These are phyloP conservation scores for Paecilomyces sp. DNA, from an alignment of 2,329 filamentous ascomycete species.

Conservation along the genomic window DNA sequence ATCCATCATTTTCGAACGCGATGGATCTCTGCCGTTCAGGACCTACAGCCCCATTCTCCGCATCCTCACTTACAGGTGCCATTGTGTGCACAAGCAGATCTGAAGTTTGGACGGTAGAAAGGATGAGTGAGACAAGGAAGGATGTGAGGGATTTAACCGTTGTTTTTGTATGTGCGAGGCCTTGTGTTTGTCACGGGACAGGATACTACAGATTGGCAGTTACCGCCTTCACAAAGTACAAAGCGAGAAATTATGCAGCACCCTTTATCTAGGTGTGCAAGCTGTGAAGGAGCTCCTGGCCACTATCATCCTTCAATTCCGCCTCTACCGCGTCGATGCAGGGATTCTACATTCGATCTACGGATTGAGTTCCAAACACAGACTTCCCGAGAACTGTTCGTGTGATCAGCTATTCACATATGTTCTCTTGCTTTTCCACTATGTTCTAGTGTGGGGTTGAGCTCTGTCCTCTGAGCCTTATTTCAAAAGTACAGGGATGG, in stretches of 20 bases:
- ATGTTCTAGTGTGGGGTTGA: background rate
- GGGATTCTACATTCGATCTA: background rate
- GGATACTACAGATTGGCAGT: background rate
- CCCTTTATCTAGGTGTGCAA: background rate
- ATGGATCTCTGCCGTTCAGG: background rate
- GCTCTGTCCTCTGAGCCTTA: background rate
- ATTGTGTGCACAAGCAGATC: background rate
- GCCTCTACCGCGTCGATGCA: background rate
- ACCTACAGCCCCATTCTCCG: background rate
- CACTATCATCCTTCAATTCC: background rate
- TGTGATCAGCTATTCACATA: background rate
- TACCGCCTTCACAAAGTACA: background rate
- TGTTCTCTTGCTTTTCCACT: background rate
- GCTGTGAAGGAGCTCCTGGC: background rate
- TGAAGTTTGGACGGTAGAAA: background rate
- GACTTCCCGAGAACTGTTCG: background rate
- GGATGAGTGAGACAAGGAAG: background rate
- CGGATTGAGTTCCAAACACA: background rate
- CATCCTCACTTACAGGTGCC: background rate
- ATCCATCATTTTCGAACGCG: background rate
- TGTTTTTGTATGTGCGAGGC: background rate
- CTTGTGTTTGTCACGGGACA: background rate
- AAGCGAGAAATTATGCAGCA: background rate
- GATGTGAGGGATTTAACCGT: background rate
- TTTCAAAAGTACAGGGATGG: background rate